These are phyloP conservation scores for Xylaria sp. DNA, from an alignment of 2,329 filamentous ascomycete genomes.

Conservation along the genomic window DNA sequence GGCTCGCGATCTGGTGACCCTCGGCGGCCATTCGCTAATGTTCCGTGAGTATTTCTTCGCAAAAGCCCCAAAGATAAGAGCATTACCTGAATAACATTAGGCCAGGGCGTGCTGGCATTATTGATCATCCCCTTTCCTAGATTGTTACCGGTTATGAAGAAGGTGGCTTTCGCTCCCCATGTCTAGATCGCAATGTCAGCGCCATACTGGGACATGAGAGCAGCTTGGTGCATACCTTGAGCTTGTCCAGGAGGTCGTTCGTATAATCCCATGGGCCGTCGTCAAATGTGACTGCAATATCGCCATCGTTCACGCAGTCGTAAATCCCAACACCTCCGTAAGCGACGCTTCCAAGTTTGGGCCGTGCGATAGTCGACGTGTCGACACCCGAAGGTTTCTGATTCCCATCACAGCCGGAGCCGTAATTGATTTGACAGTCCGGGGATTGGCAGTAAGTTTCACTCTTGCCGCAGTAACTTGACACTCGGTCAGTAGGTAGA, in stretches of 20 bases:
- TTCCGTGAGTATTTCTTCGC: constrained; percentile 33
- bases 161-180: constrained; percentile 70
- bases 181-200: constrained; percentile 52
- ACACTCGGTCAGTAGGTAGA: constrained; percentile 33
- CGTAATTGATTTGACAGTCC: constrained; percentile 55
- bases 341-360: constrained; percentile 58
- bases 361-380: constrained; percentile 57
- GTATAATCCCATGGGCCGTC: constrained; percentile 72
- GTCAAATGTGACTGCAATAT: constrained; percentile 72
- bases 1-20: constrained; percentile 51
- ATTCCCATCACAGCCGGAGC: constrained; percentile 61
- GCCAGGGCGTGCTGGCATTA: constrained; percentile 52
- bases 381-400: constrained; percentile 56
- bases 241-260: constrained; percentile 65
- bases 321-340: constrained; percentile 62
- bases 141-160: constrained; percentile 69
- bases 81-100: constrained; percentile 47
- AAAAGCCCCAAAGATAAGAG: background rate
- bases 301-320: constrained; percentile 61
- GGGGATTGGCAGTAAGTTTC: constrained; percentile 47
- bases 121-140: constrained; percentile 64
- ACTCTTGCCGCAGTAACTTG: constrained; percentile 47
- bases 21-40: constrained; percentile 51
- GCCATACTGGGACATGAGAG: background rate
- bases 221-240: constrained; percentile 41